Base-by-base conservation (phyloP, 2,329 filamentous ascomycete genomes). In the Mariannaea elegans region DNA sequence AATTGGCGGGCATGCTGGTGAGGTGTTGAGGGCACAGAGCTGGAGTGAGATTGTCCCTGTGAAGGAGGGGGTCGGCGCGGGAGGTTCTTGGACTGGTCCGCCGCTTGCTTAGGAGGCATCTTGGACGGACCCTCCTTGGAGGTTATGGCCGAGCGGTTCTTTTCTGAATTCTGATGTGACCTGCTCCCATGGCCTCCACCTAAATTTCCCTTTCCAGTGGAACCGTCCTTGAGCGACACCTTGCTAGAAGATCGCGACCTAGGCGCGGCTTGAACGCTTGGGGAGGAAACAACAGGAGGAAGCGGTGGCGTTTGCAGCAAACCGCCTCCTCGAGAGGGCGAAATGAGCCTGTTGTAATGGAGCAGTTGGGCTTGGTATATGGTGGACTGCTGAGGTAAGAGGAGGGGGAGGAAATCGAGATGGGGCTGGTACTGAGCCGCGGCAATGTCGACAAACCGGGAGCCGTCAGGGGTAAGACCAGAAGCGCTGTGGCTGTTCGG, bases 11-110 rank as follows among this genome's bases (percentile, higher is more conserved):
- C 87, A 77, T 92, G 90, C 75, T 97, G 94, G 72, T 94, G 92
- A 8, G 94, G 95, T 3, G 94, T 98, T 1, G 94, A 96, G 1
- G 94, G 94, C 47, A 97, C 92, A 8, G 94, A 98, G 74, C 85
- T 97, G 21, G 94, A 96, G 73, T 96, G 84, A 13, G 78, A 71
- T 54, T 76, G 73, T 24, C 69, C 71, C 48, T 74, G 71, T 23
- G 69, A 71, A 7, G 72, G 61, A 32, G 70, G 66, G 38, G 72
- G 72, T 58, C 59, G 72, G 66, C 65, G 73, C 44, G 72, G 69
- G 36, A 69, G 68, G 55, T 64, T 72, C 66, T 72, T 76, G 55
- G 71, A 61, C 41, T 65, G 57, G 52, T 78, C 75, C 36, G 67
- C 57, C 23, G 66, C 59, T 49, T 81, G 80, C 67, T 82, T 81